Base-by-base conservation (phyloP, 257 asterid genomes). In the Lithospermum erythrorhizon region DNA sequence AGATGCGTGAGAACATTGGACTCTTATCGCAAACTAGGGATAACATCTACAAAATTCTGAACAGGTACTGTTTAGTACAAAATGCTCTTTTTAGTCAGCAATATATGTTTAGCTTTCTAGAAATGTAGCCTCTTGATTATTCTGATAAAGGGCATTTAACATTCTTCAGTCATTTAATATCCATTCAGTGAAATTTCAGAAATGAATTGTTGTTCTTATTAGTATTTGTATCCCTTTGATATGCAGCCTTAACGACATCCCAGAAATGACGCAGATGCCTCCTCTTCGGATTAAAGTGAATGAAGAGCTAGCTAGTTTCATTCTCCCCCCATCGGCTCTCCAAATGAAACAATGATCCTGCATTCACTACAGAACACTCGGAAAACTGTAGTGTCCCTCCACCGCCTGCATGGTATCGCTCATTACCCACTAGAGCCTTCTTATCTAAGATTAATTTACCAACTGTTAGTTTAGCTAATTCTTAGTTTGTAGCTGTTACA, bases 1-100 rank as follows among this genome's bases (percentile, higher is more conserved):
- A 41, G 98, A 61, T 81, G 64, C 83, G 73, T 19, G 89, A 87
- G 61, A 91, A 91, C 75, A 72, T 86, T 32, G 79, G 73, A 55
- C 90, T 91, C 68, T 76, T 91, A 32, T 69, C 81, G 67, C 84
- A 81, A 76, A 89, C 93, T 74, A 87, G 94, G 53, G 87, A 86
- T 9, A 91, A 91, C 81, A 73, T 91, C 82, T 74, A 69, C 72
- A 76, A 68, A 47, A 78, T 87, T 55, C 59, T 85, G 74, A 66
- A 69, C 73, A 85, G 79, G 98, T 90, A 82, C 0, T 84, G 1
- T 41, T 13, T 14, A 13, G 18, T 35, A n/a, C n/a, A n/a, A n/a
- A n/a, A n/a, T n/a, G n/a, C n/a, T 27, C 45, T 35, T 8, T 35
- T 35, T 35, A 3, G 32, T 7, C 45, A 8, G 6, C 13, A 7